Evolutionary conservation across 305 asterid species (phyloP).

Genomic region (Fraxinus platypoda): DNA sequence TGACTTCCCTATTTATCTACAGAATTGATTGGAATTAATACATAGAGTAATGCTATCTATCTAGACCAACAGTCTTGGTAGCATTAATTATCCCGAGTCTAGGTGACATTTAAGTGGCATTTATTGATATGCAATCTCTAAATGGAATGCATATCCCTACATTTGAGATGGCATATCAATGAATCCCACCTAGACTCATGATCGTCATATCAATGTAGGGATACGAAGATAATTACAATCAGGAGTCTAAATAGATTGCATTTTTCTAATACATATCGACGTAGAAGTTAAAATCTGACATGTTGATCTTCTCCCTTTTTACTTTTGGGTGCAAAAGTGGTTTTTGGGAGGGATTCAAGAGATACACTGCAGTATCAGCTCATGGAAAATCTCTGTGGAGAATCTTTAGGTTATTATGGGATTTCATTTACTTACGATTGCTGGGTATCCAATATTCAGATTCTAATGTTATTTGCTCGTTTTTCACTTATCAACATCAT

Average conservation of each 20-base stretch:
- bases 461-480: not conserved
- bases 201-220: not conserved
- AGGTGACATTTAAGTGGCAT: not conserved
- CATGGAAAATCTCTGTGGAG: not conserved
- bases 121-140: not conserved
- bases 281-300: not conserved
- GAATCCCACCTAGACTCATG: not conserved
- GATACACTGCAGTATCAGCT: not conserved
- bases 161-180: not conserved
- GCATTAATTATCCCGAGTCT: not conserved
- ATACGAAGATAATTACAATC: not conserved
- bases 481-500: not conserved
- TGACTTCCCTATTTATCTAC: conserved; percentile 18
- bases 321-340: not conserved
- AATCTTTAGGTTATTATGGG: not conserved
- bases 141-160: not conserved
- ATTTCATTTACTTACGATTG: not conserved
- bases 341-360: not conserved
- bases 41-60: not conserved
- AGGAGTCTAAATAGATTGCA: not conserved
- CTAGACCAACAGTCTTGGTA: not conserved
- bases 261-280: not conserved
- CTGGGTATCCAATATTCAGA: not conserved
- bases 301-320: not conserved
- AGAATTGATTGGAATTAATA: not conserved